Conservation (phyloP, 1,284 basidiomycete species). For the Leccinum subrobustum region DNA sequence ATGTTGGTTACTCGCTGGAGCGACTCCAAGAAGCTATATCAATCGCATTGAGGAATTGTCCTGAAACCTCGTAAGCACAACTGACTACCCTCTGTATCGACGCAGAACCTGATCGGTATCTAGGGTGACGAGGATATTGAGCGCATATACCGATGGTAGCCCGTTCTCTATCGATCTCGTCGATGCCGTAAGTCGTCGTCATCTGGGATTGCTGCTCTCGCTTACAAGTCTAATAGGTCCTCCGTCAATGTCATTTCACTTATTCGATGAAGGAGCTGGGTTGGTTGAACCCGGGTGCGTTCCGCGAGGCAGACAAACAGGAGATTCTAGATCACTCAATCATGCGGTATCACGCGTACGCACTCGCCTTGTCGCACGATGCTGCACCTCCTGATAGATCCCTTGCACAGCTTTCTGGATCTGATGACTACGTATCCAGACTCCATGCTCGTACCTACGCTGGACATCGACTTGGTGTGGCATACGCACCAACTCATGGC, state of each 20-base stretch:
- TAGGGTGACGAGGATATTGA: constrained; percentile 29
- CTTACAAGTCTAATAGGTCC: constrained; percentile 28
- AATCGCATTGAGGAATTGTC: constrained; percentile 21
- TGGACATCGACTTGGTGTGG: constrained; percentile 50
- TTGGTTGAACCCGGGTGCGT: constrained; percentile 26
- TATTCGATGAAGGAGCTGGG: constrained; percentile 36
- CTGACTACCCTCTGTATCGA: not conserved
- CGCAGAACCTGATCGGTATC: not conserved
- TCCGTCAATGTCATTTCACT: constrained; percentile 45
- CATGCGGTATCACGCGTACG: constrained; percentile 42
- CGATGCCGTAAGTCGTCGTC: constrained; percentile 33
- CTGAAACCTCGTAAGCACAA: constrained; percentile 36
- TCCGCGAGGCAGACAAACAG: constrained; percentile 21
- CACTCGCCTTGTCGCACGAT: not conserved
- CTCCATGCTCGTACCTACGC: constrained; percentile 26
- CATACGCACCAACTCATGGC: constrained; percentile 46
- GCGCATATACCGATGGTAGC: constrained; percentile 36
- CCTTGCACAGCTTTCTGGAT: constrained; percentile 26
- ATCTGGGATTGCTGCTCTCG: not conserved
- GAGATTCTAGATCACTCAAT: constrained; percentile 33
- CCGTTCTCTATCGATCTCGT: constrained; percentile 41
- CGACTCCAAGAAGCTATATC: constrained; percentile 19
- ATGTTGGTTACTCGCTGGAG: constrained; percentile 28
- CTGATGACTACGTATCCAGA: constrained; percentile 17
- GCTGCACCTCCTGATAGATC: not conserved